These are phyloP conservation scores for Skeletonema tropicum DNA, from an alignment of 108 stramenopile species.

Conservation along the genomic window DNA sequence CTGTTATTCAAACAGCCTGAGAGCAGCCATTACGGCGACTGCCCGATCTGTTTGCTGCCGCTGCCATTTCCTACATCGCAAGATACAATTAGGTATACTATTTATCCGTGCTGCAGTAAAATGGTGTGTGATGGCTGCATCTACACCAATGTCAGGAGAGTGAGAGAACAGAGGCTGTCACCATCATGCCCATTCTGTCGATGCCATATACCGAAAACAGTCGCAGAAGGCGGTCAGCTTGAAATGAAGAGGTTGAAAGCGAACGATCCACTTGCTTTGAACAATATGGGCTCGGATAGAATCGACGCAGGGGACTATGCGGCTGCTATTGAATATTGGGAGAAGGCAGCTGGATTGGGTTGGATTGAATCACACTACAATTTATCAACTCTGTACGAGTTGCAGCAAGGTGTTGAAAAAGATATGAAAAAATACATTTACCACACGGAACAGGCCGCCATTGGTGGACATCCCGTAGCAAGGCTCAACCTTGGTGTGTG, in stretches of 20 bases:
- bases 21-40: neutral
- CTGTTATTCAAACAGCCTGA: neutral
- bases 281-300: neutral
- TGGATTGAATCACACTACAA: neutral
- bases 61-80: neutral
- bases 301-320: neutral
- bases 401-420: neutral
- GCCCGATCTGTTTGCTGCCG: neutral
- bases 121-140: neutral
- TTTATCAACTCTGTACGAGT: neutral
- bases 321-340: neutral
- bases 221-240: neutral
- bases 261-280: neutral
- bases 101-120: neutral
- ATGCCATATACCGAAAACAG: neutral
- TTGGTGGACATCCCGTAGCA: neutral
- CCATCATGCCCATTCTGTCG: neutral
- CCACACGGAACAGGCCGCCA: neutral
- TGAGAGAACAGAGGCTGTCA: neutral
- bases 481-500: neutral
- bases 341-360: neutral
- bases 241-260: neutral
- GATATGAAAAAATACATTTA: neutral
- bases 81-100: no score
- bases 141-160: neutral